Percentiles rank a stretch among this genome's conserved stretches.
These are phyloP conservation scores for Boletus patriciae DNA, from an alignment of 768 basidiomycete species.

Conservation along the genomic window DNA sequence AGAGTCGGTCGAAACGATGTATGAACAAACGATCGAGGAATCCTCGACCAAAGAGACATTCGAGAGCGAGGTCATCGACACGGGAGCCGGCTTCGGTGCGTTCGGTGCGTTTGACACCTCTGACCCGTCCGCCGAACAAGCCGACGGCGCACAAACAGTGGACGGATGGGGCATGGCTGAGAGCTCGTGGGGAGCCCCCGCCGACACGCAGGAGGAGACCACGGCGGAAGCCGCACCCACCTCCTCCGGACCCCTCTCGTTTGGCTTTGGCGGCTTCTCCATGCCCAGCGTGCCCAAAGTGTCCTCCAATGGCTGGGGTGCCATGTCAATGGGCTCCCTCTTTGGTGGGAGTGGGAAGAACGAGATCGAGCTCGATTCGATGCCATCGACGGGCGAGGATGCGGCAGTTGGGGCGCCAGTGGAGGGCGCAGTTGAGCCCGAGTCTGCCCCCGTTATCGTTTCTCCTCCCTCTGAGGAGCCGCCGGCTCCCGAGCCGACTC, in stretches of 20 bases:
- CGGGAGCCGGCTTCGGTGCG: not conserved
- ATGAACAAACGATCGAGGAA: slow-evolving; percentile 11
- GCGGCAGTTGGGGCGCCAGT: not conserved
- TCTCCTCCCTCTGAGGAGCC: not conserved
- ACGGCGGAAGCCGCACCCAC: no score
- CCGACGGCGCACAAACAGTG: not conserved
- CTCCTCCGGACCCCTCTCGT: no score
- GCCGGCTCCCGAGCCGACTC: not conserved
- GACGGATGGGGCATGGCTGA: not conserved
- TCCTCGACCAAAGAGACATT: slow-evolving; percentile 6
- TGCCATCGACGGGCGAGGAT: not conserved
- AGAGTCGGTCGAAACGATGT: slow-evolving; percentile 2
- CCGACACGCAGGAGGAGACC: no score
- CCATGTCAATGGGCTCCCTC: not conserved
- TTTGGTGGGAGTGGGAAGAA: not conserved
- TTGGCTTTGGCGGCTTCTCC: slow-evolving; percentile 6
- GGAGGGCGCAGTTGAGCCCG: not conserved
- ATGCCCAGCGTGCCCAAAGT: not conserved
- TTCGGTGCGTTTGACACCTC: not conserved
- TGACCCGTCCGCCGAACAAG: not conserved
- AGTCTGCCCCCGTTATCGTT: not conserved
- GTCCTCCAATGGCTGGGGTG: not conserved
- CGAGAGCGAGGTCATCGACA: slow-evolving; percentile 4
- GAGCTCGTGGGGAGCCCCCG: slow-evolving; percentile 2
- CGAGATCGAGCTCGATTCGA: slow-evolving; percentile 2